Conservation (phyloP, 2,329 filamentous ascomycete species). For the Beauveria medogensis region DNA sequence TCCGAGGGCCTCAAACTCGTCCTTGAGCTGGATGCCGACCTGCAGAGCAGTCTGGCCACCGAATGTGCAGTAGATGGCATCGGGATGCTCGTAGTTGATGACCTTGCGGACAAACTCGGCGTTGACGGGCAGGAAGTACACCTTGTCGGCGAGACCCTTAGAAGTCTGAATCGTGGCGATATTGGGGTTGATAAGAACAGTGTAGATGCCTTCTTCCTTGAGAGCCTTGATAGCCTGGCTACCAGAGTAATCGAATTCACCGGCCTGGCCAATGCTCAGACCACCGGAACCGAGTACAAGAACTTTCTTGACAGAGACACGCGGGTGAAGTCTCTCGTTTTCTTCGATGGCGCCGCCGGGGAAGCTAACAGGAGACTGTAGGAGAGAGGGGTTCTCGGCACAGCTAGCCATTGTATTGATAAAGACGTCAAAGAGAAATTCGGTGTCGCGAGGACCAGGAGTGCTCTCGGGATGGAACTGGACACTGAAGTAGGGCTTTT, state of each 20-base stretch:
- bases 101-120: conserved; percentile 97
- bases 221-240: conserved; percentile 97
- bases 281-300: conserved; percentile 90
- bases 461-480: conserved; percentile 98
- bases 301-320: conserved; percentile 85
- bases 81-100: conserved; percentile 86
- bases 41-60: conserved; percentile 95
- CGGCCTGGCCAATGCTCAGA: conserved; percentile 93
- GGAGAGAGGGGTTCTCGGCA: conserved; percentile 55
- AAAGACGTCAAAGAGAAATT: conserved; percentile 96
- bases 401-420: conserved; percentile 73
- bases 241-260: conserved; percentile 98
- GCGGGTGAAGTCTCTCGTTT: conserved; percentile 67
- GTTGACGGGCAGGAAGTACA: conserved; percentile 96
- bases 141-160: conserved; percentile 94
- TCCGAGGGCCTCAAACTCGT: conserved; percentile 87
- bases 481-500: conserved; percentile 93
- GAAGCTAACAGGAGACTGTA: conserved; percentile 72
- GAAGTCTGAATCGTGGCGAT: conserved; percentile 99
- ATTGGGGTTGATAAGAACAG: conserved; percentile 96
- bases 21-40: conserved; percentile 94
- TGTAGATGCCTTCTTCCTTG: conserved; percentile 97
- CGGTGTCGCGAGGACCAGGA: conserved; percentile 88
- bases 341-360: conserved; percentile 76
- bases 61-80: conserved; percentile 96